A percentile compares a stretch with the other conserved stretches of the same genome.
These are phyloP conservation scores for Penicillium daleae DNA, from an alignment of 495 filamentous ascomycete genomes.

Conservation along the genomic window DNA sequence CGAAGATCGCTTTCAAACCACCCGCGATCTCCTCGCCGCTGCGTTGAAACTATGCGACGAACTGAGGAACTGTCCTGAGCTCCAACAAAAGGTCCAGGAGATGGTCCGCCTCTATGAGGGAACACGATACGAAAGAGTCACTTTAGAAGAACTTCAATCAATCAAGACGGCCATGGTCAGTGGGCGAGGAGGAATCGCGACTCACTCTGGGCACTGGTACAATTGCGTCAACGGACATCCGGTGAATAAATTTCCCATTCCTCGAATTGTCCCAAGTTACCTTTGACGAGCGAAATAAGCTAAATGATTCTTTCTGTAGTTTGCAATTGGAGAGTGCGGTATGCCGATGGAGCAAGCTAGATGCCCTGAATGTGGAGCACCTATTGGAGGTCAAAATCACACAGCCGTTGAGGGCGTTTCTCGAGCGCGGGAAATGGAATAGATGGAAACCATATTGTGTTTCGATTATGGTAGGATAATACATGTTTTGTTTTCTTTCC, in stretches of 20 bases:
- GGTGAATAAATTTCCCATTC: constrained; percentile 12
- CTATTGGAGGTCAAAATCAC: constrained; percentile 18
- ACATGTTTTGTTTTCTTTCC: constrained; percentile 4
- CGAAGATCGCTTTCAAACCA: background rate
- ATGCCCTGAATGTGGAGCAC: constrained; percentile 20
- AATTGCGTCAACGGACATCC: constrained; percentile 25
- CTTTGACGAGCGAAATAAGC: constrained; percentile 2
- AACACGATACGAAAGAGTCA: constrained; percentile 17
- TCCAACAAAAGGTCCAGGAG: constrained; percentile 15
- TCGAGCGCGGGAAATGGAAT: constrained; percentile 32
- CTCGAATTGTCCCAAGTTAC: constrained; percentile 7
- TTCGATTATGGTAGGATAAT: constrained; percentile 7
- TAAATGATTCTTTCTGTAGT: constrained; percentile 12
- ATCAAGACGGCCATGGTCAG: constrained; percentile 21
- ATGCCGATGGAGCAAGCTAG: constrained; percentile 21
- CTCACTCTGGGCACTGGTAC: constrained; percentile 27
- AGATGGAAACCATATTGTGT: constrained; percentile 51
- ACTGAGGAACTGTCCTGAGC: constrained; percentile 11
- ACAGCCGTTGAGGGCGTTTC: constrained; percentile 14
- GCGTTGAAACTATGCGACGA: constrained; percentile 11
- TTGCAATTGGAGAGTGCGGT: constrained; percentile 27
- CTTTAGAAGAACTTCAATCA: constrained; percentile 15
- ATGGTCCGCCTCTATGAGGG: constrained; percentile 16
- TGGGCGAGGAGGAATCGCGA: constrained; percentile 20
- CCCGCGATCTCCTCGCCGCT: constrained; percentile 6